A percentile compares a stretch with the other conserved stretches of the same genome.
Evolutionary conservation across 176 grass and related monocot genomes (phyloP).

Genomic region (Phragmites australis): DNA sequence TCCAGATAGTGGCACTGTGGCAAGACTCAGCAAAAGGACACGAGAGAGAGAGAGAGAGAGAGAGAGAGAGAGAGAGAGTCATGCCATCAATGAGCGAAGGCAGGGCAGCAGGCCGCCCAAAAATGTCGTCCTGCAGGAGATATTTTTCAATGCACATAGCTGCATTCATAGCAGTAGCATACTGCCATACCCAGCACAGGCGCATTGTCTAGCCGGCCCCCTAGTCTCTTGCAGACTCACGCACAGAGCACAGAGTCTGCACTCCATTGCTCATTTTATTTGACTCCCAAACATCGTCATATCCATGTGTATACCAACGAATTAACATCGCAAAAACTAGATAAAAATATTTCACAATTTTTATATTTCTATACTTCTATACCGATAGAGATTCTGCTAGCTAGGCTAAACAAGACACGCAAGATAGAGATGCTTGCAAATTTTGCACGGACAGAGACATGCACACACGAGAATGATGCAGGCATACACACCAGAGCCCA

Average conservation of each 20-base stretch:
- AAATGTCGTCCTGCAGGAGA: conserved; percentile 63
- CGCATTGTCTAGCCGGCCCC: conserved; percentile 10
- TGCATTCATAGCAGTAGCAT: conserved; percentile 37
- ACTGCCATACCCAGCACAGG: conserved; percentile 24
- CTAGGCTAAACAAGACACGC: neutral
- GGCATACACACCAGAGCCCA: neutral
- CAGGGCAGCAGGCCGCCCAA: conserved; percentile 32
- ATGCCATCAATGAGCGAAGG: conserved; percentile 19
- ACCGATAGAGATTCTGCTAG: neutral
- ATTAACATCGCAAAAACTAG: too few species aligned
- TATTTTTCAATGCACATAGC: conserved; percentile 43
- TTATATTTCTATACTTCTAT: too few species aligned
- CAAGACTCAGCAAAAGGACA: conserved; percentile 26
- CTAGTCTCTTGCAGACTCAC: conserved; percentile 13
- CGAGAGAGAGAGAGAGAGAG: conserved; percentile 3
- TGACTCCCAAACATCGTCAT: neutral
- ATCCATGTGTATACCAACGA: neutral
- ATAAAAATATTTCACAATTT: too few species aligned
- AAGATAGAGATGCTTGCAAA: neutral
- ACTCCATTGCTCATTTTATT: neutral
- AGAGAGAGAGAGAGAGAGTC: neutral
- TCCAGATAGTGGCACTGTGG: conserved; percentile 25
- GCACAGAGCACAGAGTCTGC: conserved; percentile 1
- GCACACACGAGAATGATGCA: neutral
- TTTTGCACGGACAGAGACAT: conserved; percentile 6